Base-by-base conservation (phyloP, 2,329 filamentous ascomycete species). In the Myrmaecium sp. region DNA sequence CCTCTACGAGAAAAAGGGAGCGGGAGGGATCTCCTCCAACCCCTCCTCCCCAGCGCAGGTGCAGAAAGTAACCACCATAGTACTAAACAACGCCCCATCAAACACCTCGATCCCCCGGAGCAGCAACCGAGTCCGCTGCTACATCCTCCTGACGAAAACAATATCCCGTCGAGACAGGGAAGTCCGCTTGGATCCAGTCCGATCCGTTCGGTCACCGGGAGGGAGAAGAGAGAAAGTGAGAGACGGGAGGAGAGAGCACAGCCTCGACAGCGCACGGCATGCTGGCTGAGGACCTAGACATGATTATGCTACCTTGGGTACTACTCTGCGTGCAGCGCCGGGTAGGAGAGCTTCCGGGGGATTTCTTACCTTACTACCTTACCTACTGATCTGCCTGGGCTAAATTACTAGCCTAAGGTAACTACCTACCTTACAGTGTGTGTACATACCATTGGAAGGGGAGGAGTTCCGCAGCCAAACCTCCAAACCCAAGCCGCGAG, bases 221-320 rank as follows among this genome's bases (percentile, higher is more conserved):
- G 20, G n/a, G 4, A n/a, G 20, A 21, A 21, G 20, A 10, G n/a
- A n/a, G 20, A n/a, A 12, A 21, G n/a, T 10, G 20, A 10, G n/a
- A 12, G 20, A 13, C 12, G 26, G 13, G 14, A 11, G 19, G 29
- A 18, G 17, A 17, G 19, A 24, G 27, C 13, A 23, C 23, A 3
- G 12, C 25, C 17, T 10, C 10, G 14, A 11, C 27, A 16, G 14
- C 12, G 18, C 14, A 7, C 4, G 14, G 21, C 21, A 18, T 8
- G 4, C 14, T 6, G 7, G 16, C 14, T 30, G 16, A 23, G 17
- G 16, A 7, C 28, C 26, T 14, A 32, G 17, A 27, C 13, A 25
- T 47, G 43, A 47, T 44, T 29, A 45, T 28, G 33, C 42, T 21
- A 19, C 5, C 18, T 26, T 11, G 5, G 14, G n/a, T 12, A n/a